Evolutionary conservation across 169 alveolate species (phyloP).

Genomic region (Cryptosporidium andersoni): DNA sequence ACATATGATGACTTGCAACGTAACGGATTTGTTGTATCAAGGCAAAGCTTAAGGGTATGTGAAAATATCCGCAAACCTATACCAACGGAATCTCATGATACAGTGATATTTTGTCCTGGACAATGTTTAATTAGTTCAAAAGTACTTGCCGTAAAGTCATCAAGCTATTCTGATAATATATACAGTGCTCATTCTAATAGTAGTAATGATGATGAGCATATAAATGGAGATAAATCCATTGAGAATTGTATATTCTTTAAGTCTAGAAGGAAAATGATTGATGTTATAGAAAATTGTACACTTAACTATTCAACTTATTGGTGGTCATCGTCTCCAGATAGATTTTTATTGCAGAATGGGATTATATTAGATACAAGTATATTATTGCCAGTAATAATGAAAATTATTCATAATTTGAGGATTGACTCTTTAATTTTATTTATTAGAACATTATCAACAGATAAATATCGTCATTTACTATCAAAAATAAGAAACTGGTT

Average conservation of each 20-base stretch:
- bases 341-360: constrained; percentile 72
- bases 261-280: constrained; percentile 65
- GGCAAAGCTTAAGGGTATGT: constrained; percentile 71
- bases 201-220: neutral
- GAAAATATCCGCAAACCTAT: constrained; percentile 72
- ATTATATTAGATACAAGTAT: constrained; percentile 66
- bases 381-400: constrained; percentile 39
- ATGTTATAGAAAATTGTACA: constrained; percentile 70
- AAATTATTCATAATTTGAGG: constrained; percentile 1
- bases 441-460: neutral
- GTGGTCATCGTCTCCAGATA: constrained; percentile 77
- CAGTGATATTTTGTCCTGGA: constrained; percentile 77
- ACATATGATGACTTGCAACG: constrained; percentile 47
- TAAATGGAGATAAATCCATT: constrained; percentile 4
- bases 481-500: neutral
- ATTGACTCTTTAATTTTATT: constrained; percentile 19
- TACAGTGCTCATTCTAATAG: constrained; percentile 1
- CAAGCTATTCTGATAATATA: constrained; percentile 16
- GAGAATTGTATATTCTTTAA: constrained; percentile 41
- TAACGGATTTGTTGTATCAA: constrained; percentile 73
- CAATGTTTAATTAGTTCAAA: constrained; percentile 75
- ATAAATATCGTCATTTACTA: neutral
- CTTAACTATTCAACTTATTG: constrained; percentile 67
- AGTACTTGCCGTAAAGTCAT: constrained; percentile 71
- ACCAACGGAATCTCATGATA: constrained; percentile 72